Evolutionary conservation across 1,284 basidiomycete genomes (phyloP).

Genomic region (Trametes hirsuta): DNA sequence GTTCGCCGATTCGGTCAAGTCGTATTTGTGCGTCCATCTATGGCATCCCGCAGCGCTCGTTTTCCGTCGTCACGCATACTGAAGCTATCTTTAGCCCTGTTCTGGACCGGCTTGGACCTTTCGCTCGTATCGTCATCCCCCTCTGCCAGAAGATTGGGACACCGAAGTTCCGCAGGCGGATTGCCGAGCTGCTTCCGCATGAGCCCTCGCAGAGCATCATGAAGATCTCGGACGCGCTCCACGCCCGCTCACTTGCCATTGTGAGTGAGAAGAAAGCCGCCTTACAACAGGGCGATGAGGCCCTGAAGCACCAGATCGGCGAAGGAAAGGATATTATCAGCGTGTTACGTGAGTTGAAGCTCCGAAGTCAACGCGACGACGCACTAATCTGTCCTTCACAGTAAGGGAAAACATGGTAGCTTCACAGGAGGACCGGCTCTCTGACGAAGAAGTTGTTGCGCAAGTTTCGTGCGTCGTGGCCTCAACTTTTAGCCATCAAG

Average conservation of each 20-base stretch:
- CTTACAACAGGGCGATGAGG: conserved; percentile 31
- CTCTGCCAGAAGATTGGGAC: neutral
- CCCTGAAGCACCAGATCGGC: conserved; percentile 26
- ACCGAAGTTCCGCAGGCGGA: neutral
- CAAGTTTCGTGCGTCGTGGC: conserved; percentile 28
- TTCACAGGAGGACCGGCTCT: conserved; percentile 25
- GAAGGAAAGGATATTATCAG: conserved; percentile 36
- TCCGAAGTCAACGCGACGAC: too few species aligned
- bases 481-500: neutral
- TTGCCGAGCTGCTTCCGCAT: conserved; percentile 25
- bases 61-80: neutral
- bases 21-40: conserved; percentile 26
- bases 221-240: conserved; percentile 24
- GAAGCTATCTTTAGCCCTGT: too few species aligned
- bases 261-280: conserved; percentile 28
- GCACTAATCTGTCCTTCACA: neutral
- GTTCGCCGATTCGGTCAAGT: conserved; percentile 35
- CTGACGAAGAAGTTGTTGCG: conserved; percentile 29
- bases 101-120: neutral
- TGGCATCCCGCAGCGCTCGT: neutral
- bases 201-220: conserved; percentile 15
- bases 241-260: conserved; percentile 22
- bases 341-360: conserved; percentile 26
- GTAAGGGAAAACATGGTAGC: conserved; percentile 28
- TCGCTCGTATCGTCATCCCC: neutral